These are phyloP conservation scores for Paxillus rubicundulus DNA, from an alignment of 768 basidiomycete species.

Conservation along the genomic window DNA sequence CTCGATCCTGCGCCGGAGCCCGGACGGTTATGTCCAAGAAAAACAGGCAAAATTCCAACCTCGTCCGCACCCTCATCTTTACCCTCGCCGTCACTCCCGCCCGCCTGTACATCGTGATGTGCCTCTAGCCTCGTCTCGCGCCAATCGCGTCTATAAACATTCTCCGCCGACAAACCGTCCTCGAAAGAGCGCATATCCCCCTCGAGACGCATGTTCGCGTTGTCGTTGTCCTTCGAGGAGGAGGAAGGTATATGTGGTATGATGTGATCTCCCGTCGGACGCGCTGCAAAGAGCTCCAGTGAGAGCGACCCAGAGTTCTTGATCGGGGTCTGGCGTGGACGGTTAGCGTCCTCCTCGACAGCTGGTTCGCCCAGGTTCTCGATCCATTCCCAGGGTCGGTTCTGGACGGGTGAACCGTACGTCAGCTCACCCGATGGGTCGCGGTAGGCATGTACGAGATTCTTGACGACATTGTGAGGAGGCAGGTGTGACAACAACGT, in stretches of 20 bases:
- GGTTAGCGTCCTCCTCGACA: conserved; percentile 42
- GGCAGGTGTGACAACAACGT: conserved; percentile 56
- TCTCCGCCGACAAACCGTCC: conserved; percentile 61
- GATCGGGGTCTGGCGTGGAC: conserved; percentile 43
- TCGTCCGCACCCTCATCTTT: conserved; percentile 32
- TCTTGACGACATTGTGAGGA: conserved; percentile 48
- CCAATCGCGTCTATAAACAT: conserved; percentile 73
- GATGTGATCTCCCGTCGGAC: conserved; percentile 59
- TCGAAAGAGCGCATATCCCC: conserved; percentile 58
- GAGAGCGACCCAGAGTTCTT: conserved; percentile 72
- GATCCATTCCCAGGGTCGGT: conserved; percentile 86
- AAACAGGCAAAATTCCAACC: conserved; percentile 25
- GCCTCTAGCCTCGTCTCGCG: conserved; percentile 57
- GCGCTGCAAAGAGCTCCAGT: conserved; percentile 67
- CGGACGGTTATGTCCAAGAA: conserved; percentile 14
- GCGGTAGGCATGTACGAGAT: conserved; percentile 57
- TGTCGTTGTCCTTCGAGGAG: neutral
- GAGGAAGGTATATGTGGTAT: conserved; percentile 1
- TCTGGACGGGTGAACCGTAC: conserved; percentile 53
- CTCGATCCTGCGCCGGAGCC: conserved; percentile 31
- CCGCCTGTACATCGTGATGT: conserved; percentile 13
- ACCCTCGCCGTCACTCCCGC: conserved; percentile 1
- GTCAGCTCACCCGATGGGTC: conserved; percentile 52
- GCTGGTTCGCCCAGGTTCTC: conserved; percentile 61
- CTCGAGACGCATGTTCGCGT: conserved; percentile 32